Evolutionary conservation across 2,329 filamentous ascomycete species (phyloP).

Genomic region (Fusarium stilboides): DNA sequence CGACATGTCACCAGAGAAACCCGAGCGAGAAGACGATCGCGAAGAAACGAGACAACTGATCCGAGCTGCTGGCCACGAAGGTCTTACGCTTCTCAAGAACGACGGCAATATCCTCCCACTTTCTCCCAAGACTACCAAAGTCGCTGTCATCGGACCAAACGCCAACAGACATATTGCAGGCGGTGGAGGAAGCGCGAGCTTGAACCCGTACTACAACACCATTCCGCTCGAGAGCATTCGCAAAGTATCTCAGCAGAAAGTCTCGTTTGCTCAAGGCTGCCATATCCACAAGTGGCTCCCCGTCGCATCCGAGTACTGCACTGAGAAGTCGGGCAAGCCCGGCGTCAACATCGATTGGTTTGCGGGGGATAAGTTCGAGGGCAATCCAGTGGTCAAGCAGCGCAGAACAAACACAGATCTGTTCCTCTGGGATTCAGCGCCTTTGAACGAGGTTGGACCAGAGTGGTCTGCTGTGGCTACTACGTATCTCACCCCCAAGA

Average conservation of each 20-base stretch:
- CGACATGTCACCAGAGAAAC: constrained; percentile 69
- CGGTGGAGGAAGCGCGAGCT: constrained; percentile 76
- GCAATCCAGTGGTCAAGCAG: constrained; percentile 70
- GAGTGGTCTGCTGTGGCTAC: constrained; percentile 76
- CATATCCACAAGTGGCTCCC: constrained; percentile 51
- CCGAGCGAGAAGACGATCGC: constrained; percentile 70
- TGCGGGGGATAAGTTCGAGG: constrained; percentile 74
- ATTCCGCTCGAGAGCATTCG: constrained; percentile 74
- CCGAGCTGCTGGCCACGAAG: constrained; percentile 72
- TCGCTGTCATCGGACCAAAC: constrained; percentile 78
- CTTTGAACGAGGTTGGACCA: constrained; percentile 70
- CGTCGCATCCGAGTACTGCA: constrained; percentile 48
- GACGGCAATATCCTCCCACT: constrained; percentile 72
- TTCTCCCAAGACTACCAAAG: constrained; percentile 66
- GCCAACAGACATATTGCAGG: constrained; percentile 77
- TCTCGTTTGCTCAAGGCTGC: constrained; percentile 66
- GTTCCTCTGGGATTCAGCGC: constrained; percentile 80
- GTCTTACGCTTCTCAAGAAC: constrained; percentile 76
- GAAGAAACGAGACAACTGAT: constrained; percentile 73
- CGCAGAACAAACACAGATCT: constrained; percentile 75
- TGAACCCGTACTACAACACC: constrained; percentile 79
- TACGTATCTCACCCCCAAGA: constrained; percentile 70
- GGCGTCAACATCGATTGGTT: constrained; percentile 77
- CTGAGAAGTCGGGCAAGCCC: constrained; percentile 63
- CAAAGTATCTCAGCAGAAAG: constrained; percentile 66